A percentile compares a stretch with the other conserved stretches of the same genome.
Conservation (phyloP, 768 basidiomycete genomes). For the Pulveroboletus sp. region DNA sequence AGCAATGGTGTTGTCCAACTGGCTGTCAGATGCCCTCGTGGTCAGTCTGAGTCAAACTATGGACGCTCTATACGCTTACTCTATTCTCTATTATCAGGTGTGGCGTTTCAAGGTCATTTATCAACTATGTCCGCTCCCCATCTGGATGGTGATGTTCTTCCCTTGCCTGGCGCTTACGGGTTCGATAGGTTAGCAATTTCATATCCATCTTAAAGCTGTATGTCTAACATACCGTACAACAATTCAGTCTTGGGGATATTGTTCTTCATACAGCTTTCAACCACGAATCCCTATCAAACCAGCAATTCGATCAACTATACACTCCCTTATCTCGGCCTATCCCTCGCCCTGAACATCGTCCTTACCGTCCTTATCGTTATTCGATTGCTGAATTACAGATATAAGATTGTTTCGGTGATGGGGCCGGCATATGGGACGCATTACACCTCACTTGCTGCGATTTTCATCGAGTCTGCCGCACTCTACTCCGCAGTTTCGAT, state of each 20-base stretch:
- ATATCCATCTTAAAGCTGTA: no score
- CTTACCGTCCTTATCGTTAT: constrained; percentile 20
- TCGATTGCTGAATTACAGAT: constrained; percentile 26
- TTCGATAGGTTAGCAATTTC: no score
- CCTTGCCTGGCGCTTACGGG: no score
- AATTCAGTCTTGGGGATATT: neutral
- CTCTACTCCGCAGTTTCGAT: neutral
- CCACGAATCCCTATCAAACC: neutral
- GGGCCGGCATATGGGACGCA: no score
- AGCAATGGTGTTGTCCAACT: constrained; percentile 8
- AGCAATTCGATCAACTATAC: neutral
- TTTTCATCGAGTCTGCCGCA: no score
- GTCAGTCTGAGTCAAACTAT: constrained; percentile 9
- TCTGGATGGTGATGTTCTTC: no score
- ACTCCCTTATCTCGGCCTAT: constrained; percentile 26
- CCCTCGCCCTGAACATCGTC: constrained; percentile 32
- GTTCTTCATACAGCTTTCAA: neutral
- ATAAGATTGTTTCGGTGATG: neutral
- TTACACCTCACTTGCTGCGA: no score
- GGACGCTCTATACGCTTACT: no score
- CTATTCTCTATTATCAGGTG: no score
- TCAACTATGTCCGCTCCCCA: no score
- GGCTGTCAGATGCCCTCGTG: constrained; percentile 19
- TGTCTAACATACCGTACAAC: no score
- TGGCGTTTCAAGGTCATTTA: no score